phyloP scores from a whole-genome alignment of 1,139 yeast genomes.

The Debaryomyces robertsiae region DNA sequence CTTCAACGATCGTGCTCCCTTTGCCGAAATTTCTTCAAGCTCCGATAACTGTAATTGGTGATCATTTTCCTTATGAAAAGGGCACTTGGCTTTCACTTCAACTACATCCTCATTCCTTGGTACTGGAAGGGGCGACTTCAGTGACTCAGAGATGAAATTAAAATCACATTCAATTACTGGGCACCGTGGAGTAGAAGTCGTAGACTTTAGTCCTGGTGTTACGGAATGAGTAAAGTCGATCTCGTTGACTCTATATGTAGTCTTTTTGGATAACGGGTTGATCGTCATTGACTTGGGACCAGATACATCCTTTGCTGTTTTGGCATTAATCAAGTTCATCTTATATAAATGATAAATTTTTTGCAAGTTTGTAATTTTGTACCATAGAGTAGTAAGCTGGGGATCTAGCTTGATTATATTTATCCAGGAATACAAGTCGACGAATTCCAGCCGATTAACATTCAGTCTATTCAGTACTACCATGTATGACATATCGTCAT shows the following conservation, averaged over 20 bases:
- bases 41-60: neutral
- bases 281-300: conserved; percentile 10
- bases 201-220: conserved; percentile 10
- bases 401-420: conserved; percentile 46
- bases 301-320: conserved; percentile 8
- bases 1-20: conserved; percentile 5
- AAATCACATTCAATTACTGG: conserved; percentile 48
- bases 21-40: neutral
- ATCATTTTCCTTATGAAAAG: conserved; percentile 2
- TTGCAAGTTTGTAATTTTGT: conserved; percentile 43
- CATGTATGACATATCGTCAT: conserved; percentile 21
- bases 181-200: conserved; percentile 26
- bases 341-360: conserved; percentile 44
- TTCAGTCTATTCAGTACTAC: conserved; percentile 11
- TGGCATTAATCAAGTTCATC: conserved; percentile 22
- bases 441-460: conserved; percentile 6
- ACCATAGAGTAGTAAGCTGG: conserved; percentile 45
- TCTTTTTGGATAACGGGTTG: conserved; percentile 14
- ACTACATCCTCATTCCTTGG: neutral
- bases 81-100: neutral
- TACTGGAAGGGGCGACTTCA: neutral
- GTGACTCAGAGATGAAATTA: conserved; percentile 37
- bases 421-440: conserved; percentile 42
- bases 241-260: conserved; percentile 21
- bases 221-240: conserved; percentile 31